phyloP scores from a whole-genome alignment of 495 filamentous ascomycete species.

The Neurospora hispaniola region DNA sequence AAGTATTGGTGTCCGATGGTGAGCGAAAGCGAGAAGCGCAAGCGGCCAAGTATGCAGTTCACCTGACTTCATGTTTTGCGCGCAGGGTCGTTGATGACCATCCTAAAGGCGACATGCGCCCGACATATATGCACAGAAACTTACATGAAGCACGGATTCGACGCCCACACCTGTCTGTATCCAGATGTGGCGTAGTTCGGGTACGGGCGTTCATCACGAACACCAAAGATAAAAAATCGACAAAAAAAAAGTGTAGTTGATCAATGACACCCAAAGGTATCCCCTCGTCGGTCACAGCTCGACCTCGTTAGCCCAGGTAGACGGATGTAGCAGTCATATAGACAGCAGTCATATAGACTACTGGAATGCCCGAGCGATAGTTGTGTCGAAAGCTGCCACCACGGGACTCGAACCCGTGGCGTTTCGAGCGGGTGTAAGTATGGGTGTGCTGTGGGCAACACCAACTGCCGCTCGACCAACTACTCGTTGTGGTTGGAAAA shows the following conservation, averaged over 20 bases:
- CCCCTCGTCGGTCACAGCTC: neutral
- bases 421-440: neutral
- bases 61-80: too few relatives aligned
- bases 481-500: neutral
- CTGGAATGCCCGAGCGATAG: neutral
- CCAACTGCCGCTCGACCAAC: neutral
- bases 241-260: neutral
- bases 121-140: neutral
- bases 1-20: neutral
- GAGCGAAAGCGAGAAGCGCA: neutral
- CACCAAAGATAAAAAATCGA: neutral
- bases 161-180: too few relatives aligned
- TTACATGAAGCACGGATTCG: neutral
- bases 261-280: neutral
- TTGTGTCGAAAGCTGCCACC: neutral
- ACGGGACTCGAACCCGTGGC: neutral
- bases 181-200: too few relatives aligned
- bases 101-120: too few relatives aligned
- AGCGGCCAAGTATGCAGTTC: too few relatives aligned
- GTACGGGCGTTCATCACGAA: too few relatives aligned
- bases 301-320: neutral
- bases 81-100: too few relatives aligned
- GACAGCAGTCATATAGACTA: neutral
- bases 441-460: neutral
- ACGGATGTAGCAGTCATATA: neutral